Evolutionary conservation across 805 yeast species (phyloP).

Genomic region (Wickerhamiella cacticola): DNA sequence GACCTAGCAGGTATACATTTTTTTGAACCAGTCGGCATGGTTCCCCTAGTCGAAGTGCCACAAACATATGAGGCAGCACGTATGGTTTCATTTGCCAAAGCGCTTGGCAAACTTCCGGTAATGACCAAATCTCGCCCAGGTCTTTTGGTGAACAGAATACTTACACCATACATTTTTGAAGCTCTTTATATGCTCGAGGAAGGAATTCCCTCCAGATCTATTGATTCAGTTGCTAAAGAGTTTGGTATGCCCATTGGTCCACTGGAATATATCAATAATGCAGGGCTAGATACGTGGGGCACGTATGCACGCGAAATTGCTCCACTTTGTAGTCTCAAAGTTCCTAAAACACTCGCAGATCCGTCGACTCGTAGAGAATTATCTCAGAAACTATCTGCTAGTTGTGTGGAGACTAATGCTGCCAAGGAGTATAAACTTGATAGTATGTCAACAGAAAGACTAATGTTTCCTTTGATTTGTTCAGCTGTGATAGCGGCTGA

Average conservation of each 20-base stretch:
- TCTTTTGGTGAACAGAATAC: neutral
- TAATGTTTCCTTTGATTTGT: neutral
- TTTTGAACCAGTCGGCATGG: conserved; percentile 5
- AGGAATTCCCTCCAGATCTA: conserved; percentile 55
- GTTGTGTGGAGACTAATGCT: neutral
- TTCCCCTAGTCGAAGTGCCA: conserved; percentile 8
- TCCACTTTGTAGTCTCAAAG: neutral
- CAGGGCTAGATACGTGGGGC: conserved; percentile 2
- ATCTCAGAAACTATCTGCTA: neutral
- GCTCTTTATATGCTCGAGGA: conserved; percentile 88
- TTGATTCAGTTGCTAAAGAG: neutral
- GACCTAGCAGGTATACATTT: conserved; percentile 7
- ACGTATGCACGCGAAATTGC: conserved; percentile 1
- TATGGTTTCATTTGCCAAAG: conserved; percentile 6
- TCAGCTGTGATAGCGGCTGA: neutral
- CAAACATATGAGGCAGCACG: conserved; percentile 3
- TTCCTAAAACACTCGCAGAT: neutral
- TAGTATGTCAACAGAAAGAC: neutral
- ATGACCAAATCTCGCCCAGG: neutral
- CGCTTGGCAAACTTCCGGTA: conserved; percentile 5
- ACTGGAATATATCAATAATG: neutral
- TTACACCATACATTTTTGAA: conserved; percentile 48
- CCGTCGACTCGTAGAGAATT: neutral
- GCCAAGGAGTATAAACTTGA: neutral
- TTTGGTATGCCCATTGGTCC: conserved; percentile 11